Base-by-base conservation (phyloP, 2,329 filamentous ascomycete genomes). In the Chaetomiaceae sp. region DNA sequence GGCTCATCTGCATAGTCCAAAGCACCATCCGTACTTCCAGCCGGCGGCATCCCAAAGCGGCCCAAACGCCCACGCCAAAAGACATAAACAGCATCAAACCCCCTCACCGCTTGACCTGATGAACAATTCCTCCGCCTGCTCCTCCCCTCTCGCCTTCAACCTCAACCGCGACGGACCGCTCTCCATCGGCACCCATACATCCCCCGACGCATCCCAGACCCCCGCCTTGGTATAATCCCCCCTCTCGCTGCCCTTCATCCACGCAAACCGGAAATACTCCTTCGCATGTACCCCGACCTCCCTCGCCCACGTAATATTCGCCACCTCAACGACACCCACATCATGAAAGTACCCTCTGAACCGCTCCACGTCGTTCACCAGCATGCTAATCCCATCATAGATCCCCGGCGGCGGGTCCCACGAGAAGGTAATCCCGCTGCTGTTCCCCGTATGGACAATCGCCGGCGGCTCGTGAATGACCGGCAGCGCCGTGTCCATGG, bases 351-450 rank as follows among this genome's bases (percentile, higher is more conserved):
- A 91, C 6, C 77, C 77, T n/a, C 84, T 71, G 62, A 84, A 89
- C 17, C 86, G 72, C 65, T 94, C 88, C 1, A 94, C 88, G 56
- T 94, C 88, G 59, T 94, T 93, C 53, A 94, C 85, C 0, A 94
- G 69, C 14, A 93, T 75, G 60, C 83, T 88, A 49, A 94, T 75
- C 11, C 87, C 88, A 57, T 91, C 84, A 55, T 81, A 88, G 8
- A 71, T 66, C 54, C 68, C 66, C 2, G 68, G 67, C 18, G 71
- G 71, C 29, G 62, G 50, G 2, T 66, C 65, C 78, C 76, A 82
- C 3, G 62, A 63, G 50, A 81, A 86, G 1, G 77, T 76, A 52
- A 90, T 87, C n/a, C n/a, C n/a, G 10, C 75, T 84, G 65, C 38
- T 24, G 20, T 43, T 48, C 3, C 18, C 38, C 9, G 63, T 65